Base-by-base conservation (phyloP, 805 yeast genomes). In the Metschnikowia lunata region DNA sequence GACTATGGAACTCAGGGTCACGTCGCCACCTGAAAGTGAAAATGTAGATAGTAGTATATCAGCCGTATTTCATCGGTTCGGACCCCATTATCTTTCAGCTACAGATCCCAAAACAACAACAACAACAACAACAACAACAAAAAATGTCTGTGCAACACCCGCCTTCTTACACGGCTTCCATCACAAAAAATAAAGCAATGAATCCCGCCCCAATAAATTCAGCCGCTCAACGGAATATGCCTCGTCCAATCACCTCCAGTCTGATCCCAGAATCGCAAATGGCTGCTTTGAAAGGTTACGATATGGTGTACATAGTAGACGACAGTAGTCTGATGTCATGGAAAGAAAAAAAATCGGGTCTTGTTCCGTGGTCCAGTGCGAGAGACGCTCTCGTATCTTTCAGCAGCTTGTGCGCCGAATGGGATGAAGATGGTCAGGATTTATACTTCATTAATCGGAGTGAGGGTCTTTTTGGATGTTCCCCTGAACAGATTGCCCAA, bases 401-500 rank as follows among this genome's bases (percentile, higher is more conserved):
- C 41, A 44, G 52, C 26, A 44, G 18, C 28, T 43, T 49, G 18
- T 51, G 55, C 28, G 26, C 48, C 7, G 51, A 49, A 27, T 51
- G 55, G 55, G 55, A 49, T 34, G 42, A 43, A n/a, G 48, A 51
- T 26, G 53, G 55, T 26, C 55, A 51, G 45, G 53, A 51, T 34
- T 34, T 51, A 10, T 51, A 41, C 15, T 51, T 51, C 35, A 41
- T 51, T 32, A 51, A 51, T 31, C 29, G 39, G 7, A 18, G 36
- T 14, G 37, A 43, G 15, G 37, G 40, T 4, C 36, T 44, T 18
- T 26, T 42, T 26, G 46, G 45, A 4, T 46, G 47, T 6, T 32
- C 44, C 10, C 55, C 53, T 3, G 34, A 43, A 14, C 44, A 44
- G 26, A 51, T 51, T 12, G 45, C 41, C 1, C 40, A 37, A 4